Evolutionary conservation across 352 stramenopile species (phyloP).

Genomic region (Phytopythium cucurbitacearum): DNA sequence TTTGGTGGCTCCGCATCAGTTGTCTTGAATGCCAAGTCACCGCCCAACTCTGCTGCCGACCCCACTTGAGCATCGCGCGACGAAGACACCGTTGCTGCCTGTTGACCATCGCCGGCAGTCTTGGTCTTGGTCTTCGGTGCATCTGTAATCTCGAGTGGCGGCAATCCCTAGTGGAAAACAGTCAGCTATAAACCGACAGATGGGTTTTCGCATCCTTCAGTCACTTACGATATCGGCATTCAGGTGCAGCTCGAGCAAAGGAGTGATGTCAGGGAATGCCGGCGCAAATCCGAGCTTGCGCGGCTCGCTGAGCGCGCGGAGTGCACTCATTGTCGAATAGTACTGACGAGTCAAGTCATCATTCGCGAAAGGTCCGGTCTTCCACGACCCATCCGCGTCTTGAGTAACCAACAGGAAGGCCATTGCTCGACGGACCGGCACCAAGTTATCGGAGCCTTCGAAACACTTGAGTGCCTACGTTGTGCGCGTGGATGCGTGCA

Average conservation of each 20-base stretch:
- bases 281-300: constrained; percentile 53
- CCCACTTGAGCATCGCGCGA: too few species aligned
- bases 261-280: constrained; percentile 42
- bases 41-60: too few species aligned
- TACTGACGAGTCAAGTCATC: constrained; percentile 25
- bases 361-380: constrained; percentile 8
- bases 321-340: constrained; percentile 47
- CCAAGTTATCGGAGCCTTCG: constrained; percentile 60
- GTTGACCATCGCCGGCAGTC: too few species aligned
- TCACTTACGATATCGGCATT: constrained; percentile 42
- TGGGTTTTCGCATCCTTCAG: too few species aligned
- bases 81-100: too few species aligned
- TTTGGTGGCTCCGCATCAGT: constrained; percentile 10
- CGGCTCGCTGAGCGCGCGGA: constrained; percentile 44
- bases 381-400: constrained; percentile 57
- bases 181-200: too few species aligned
- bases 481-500: background rate
- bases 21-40: background rate
- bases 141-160: too few species aligned
- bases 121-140: too few species aligned
- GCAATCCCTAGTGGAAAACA: too few species aligned
- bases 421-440: constrained; percentile 62
- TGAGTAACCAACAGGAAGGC: constrained; percentile 64
- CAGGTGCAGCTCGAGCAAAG: constrained; percentile 54
- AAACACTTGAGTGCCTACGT: constrained; percentile 71